Conservation (phyloP, 257 asterid genomes). For the Coffea canephora region DNA sequence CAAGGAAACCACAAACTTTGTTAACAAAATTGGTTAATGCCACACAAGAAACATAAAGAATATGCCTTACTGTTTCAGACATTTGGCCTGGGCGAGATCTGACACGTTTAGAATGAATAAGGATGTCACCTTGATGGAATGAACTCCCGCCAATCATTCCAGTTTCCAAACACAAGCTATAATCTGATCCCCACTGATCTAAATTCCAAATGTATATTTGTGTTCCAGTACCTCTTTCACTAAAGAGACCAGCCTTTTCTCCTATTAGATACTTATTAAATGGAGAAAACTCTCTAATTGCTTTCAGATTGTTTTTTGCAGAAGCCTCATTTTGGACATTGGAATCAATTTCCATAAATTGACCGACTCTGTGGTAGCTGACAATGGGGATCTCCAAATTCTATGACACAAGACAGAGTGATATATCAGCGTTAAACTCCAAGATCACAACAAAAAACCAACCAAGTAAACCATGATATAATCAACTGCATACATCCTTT, state of each 20-base stretch:
- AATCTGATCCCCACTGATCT: slow-evolving; percentile 73
- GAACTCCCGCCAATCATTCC: slow-evolving; percentile 71
- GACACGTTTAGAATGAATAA: slow-evolving; percentile 54
- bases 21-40: not conserved
- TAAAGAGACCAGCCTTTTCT: slow-evolving; percentile 58
- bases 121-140: slow-evolving; percentile 67
- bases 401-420: slow-evolving; percentile 36
- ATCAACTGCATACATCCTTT: slow-evolving; percentile 47
- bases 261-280: slow-evolving; percentile 77
- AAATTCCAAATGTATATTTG: slow-evolving; percentile 78
- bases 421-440: not conserved
- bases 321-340: slow-evolving; percentile 47
- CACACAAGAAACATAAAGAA: slow-evolving; percentile 4
- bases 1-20: slow-evolving; percentile 4
- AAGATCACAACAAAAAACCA: not conserved
- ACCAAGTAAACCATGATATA: slow-evolving; percentile 3
- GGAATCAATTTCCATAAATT: slow-evolving; percentile 63
- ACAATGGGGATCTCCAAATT: slow-evolving; percentile 79
- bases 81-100: slow-evolving; percentile 88
- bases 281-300: slow-evolving; percentile 63
- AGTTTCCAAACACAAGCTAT: slow-evolving; percentile 56
- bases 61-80: slow-evolving; percentile 35
- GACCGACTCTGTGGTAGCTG: slow-evolving; percentile 63
- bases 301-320: slow-evolving; percentile 60
- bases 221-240: slow-evolving; percentile 61